Evolutionary conservation across 306 rosid genomes (phyloP).

Genomic region (barrel medic (Medicago truncatula)): MtrunA17r5.0-ANR NC_053046.1:14337001-14337500

Average conservation of each 20-base stretch:
- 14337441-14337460: conserved; percentile 79
- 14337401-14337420: conserved; percentile 80
- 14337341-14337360: background rate
- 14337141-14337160: conserved; percentile 95
- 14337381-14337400: conserved; percentile 90
- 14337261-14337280: conserved; percentile 59
- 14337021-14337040: background rate
- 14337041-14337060: background rate
- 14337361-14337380: conserved; percentile 67
- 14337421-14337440: conserved; percentile 86
- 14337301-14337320: background rate
- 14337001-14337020: conserved; percentile 34
- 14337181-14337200: conserved; percentile 95
- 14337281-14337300: background rate
- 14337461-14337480: conserved; percentile 95
- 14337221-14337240: conserved; percentile 79
- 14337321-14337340: background rate
- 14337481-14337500: conserved; percentile 80
- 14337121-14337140: conserved; percentile 45
- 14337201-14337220: conserved; percentile 95
- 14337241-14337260: conserved; percentile 91
- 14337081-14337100: background rate
- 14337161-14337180: conserved; percentile 92
- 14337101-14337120: conserved; percentile 2
- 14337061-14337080: conserved; percentile 9